Evolutionary conservation across 495 filamentous ascomycete genomes (phyloP), one percentile per base, ranked within the genome.

Genomic region (Daldinia childiae): DNA sequence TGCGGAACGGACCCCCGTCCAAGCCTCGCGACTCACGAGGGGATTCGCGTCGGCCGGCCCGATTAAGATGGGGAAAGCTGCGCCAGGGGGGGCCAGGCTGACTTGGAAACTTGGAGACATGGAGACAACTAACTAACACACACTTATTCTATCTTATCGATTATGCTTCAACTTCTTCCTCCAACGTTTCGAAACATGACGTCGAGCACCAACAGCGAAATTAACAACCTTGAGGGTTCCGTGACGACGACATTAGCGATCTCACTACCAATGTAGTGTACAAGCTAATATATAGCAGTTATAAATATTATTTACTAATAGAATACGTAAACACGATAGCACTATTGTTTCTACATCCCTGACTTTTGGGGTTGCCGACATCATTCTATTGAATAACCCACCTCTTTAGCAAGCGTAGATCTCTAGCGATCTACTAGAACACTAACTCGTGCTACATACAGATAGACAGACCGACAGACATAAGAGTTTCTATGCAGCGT

Each of bases 1-100:
- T 69, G 62, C 66, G 71, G 66, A 58, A 73, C 51, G 54, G 66
- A 62, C 15, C 66, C 62, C 71, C 66, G 71, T 69, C 58, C 48
- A 41, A 58, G 61, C 50, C 38, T 71, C 58, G 58, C 68, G 48
- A 66, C 29, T 48, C 56, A 32, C 57, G 70, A 58, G 70, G 65
- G 50, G 39, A 58, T 50, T 73, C 64, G 62, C 61, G 38, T 60
- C 30, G 64, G 60, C 70, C 70, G 70, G 70, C 30, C 70, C 70
- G 71, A 69, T 73, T 73, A 73, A 60, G 45, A 59, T 58, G 52
- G 60, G 60, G 29, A 32, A 54, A 34, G 26, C 30, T 24, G 11
- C 30, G 58, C 54, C 27, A 62, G 50, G 58, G 62, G 38, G 30
- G 32, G 19, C 17, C 17, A 48, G 8, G 19, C 41, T 8, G 41